Evolutionary conservation across 2,329 filamentous ascomycete genomes (phyloP), one percentile per base, ranked within the genome.

Genomic region (Exserohilum rostratum): DNA sequence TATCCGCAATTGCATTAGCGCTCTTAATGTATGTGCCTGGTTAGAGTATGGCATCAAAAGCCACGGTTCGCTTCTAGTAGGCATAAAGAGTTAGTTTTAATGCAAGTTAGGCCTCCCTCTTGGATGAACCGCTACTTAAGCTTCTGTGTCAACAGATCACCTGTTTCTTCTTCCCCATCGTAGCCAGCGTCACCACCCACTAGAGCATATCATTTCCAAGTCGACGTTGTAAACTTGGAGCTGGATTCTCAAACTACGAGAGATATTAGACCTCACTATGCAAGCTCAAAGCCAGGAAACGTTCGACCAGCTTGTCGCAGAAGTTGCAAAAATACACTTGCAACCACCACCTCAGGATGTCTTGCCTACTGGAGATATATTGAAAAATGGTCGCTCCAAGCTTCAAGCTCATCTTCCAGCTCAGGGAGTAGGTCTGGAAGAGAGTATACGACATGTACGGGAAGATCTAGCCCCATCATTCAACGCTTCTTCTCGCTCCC

Each of bases 401-500:
- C 66, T 84, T 12, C 66, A 68, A n/a, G 33, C 60, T 2, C 63
- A 61, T 1, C 67, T 84, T 2, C 74, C 78, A 9, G 25, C 55
- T 0, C 46, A 58, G 5, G 82, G 82, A 6, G 62, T 79, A 2
- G 82, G 82, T 12, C 66, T 79, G 12, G 65, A 75, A 56, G 65
- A 69, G 30, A 76, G 77, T 5, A 70, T 77, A 40, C 59, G 69
- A 6, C 82, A 84, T 61, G 64, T 84, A 3, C 60, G 73, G 5
- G 57, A 76, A 6, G 79, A 83, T 27, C 68, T 85, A 6, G 70
- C 72, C 3, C 80, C 80, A 6, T 89, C 83, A 1, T 82, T 95
- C 55, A 91, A 88, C 64, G 83, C 81, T 13, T 84, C 86, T 66
- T 87, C 85, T 61, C 81, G 69, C 27, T 76, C 75, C 9, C 63